Base-by-base conservation (phyloP, 192 early-diverging fungal genomes). In the Entomortierella beljakovae region DNA sequence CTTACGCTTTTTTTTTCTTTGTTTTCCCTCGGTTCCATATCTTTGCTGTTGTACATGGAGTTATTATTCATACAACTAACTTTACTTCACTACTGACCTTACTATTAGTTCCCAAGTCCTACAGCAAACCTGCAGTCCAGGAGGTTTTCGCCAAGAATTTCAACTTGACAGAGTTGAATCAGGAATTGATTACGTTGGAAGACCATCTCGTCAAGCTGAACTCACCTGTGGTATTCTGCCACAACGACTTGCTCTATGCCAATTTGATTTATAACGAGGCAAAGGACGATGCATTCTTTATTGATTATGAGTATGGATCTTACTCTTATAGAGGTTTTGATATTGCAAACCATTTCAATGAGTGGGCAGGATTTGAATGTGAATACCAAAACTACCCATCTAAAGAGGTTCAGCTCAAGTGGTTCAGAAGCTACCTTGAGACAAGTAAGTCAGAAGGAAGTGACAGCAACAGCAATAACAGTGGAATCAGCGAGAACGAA, bases 311-410 rank as follows among this genome's bases (percentile, higher is more conserved):
- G 64, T 98, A 98, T 72, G 96, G 92, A 2, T 88, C 82, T 9
- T 92, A 93, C 80, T 90, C 88, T 29, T 94, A 89, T 77, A 88
- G 95, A 43, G 96, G 90, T 3, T 99, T 98, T 81, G 97, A 99
- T 74, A 96, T 99, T 63, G 95, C 90, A 43, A 99, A 99, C 74
- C 96, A 98, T 81, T 99, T 97, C 72, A 94, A 93, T 81, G 97
- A 99, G 71, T 93, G 89, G 75, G 37, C 40, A 40, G 89, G 96
- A 6, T 99, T 98, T 76, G 97, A 99, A 61, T 99, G 97, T 82
- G 93, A 99, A 55, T 99, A 94, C 65, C 80, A 69, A 43, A 86
- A 90, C 56, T 97, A 97, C 68, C 97, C 97, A 2, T 52, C 71
- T 37, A 88, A 91, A 64, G 81, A 83, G 3, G 79, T 84, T 34